phyloP scores from a whole-genome alignment of 352 stramenopile species.

The Globisporangium perplexum region DNA sequence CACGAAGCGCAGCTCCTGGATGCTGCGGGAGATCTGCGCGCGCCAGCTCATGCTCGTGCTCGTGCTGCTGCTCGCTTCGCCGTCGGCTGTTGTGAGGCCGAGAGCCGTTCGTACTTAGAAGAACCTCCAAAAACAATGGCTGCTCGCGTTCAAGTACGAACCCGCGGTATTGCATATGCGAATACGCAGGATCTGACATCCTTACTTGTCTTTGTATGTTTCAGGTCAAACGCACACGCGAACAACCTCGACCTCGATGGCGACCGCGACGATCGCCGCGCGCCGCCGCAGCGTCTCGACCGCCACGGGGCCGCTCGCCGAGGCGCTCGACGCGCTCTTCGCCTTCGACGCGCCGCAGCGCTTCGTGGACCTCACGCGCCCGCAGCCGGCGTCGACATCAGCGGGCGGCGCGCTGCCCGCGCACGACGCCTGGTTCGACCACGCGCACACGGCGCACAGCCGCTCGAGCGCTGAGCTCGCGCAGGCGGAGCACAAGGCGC shows the following conservation, averaged over 20 bases:
- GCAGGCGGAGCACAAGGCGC: slow-evolving; percentile 17
- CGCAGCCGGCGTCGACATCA: slow-evolving; percentile 5
- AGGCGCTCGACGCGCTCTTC: slow-evolving; percentile 49
- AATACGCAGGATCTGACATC: too few species aligned
- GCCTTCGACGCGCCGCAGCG: slow-evolving; percentile 67
- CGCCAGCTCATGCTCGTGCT: slow-evolving; percentile 73
- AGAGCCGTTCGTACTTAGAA: too few species aligned
- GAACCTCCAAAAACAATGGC: too few species aligned
- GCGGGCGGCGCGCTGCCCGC: slow-evolving; percentile 7
- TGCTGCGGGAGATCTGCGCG: slow-evolving; percentile 81
- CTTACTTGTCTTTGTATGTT: background rate
- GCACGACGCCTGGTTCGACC: slow-evolving; percentile 70
- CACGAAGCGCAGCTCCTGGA: slow-evolving; percentile 84
- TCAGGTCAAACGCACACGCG: too few species aligned
- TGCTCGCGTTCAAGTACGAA: too few species aligned
- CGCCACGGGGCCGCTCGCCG: background rate
- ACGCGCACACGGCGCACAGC: slow-evolving; percentile 46
- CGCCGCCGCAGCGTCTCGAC: slow-evolving; percentile 11
- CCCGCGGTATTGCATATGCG: too few species aligned
- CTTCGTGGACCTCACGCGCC: slow-evolving; percentile 45
- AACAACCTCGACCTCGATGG: too few species aligned
- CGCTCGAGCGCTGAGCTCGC: slow-evolving; percentile 50
- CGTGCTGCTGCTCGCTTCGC: background rate
- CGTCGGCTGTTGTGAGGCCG: too few species aligned
- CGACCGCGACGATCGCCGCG: background rate